Percentiles rank a stretch among this genome's conserved stretches.
phyloP scores from a whole-genome alignment of 352 stramenopile genomes.

The Phytophthora litchii region DNA sequence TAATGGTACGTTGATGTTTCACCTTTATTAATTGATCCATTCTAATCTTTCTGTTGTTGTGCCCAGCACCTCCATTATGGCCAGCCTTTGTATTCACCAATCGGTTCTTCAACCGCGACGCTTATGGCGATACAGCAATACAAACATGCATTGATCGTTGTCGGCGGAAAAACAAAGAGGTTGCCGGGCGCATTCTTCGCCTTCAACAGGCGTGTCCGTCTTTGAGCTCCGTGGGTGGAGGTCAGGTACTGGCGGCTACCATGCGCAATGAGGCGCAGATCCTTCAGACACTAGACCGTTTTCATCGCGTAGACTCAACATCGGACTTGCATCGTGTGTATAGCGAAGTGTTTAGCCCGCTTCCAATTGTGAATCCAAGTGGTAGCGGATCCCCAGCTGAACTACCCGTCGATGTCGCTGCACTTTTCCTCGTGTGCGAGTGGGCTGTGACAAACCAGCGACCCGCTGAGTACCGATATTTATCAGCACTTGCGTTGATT shows the following conservation, averaged over 20 bases:
- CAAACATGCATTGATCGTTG: constrained; percentile 58
- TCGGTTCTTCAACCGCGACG: constrained; percentile 73
- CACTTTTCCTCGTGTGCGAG: constrained; percentile 79
- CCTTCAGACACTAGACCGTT: constrained; percentile 80
- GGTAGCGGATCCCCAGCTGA: constrained; percentile 28
- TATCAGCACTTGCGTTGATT: constrained; percentile 77
- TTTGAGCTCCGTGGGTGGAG: constrained; percentile 28
- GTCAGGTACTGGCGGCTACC: constrained; percentile 35
- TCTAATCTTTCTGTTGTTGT: constrained; percentile 14
- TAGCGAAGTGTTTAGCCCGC: constrained; percentile 69
- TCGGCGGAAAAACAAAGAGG: constrained; percentile 52
- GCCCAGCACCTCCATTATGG: constrained; percentile 68
- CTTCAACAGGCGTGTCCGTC: constrained; percentile 61
- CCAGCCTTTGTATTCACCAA: constrained; percentile 72
- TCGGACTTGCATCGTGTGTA: constrained; percentile 75
- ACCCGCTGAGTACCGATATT: constrained; percentile 81
- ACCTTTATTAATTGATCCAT: background rate
- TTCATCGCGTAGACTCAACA: constrained; percentile 79
- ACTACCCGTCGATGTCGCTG: constrained; percentile 71
- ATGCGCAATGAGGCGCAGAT: constrained; percentile 81
- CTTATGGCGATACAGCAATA: constrained; percentile 53
- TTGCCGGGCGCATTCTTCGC: constrained; percentile 70
- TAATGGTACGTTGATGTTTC: constrained; percentile 53
- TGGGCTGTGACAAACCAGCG: constrained; percentile 85
- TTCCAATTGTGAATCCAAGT: constrained; percentile 35